Evolutionary conservation across 208 protist genomes (phyloP), one percentile per base, ranked within the genome.

Genomic region (Leishmania tropica): DNA sequence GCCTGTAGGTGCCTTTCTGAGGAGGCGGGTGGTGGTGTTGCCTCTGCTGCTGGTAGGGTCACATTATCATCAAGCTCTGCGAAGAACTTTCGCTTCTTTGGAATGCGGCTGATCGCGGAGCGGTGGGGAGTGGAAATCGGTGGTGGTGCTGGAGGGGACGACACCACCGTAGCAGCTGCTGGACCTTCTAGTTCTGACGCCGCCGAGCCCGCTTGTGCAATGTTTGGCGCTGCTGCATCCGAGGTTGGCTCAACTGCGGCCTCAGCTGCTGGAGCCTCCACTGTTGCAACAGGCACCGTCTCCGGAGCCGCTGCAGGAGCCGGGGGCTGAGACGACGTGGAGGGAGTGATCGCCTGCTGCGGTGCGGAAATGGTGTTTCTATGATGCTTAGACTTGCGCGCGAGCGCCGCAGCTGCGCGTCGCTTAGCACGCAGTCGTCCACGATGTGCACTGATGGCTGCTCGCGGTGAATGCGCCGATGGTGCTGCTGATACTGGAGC

Each of bases 51-150:
- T 28, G 70, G 28, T 2, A 19, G 17, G 31, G 40, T 47, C 78
- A 21, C 81, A 31, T 3, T 15, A 31, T 67, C 58, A 3, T 71
- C 54, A 35, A 84, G 21, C 76, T 80, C 81, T 35, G 81, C 62
- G 42, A 80, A 84, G 81, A 80, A 76, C 58, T 58, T 83, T 10
- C 72, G 76, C 58, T 80, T 79, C 54, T 84, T 84, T 1, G 81
- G 81, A 48, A 78, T 58, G 0, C 81, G 81, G 53, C 81, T 85
- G 45, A 85, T 85, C 17, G 62, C 75, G 76, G 76, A 56, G n/a
- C 81, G 81, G 21, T 24, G 81, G 1, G 75, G 15, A 17, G 53
- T 11, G 31, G 76, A 2, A 17, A 53, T 40, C 24, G 56, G 13
- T 10, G 56, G 0, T 28, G 58, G 2, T 45, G 74, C 21, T 42